Base-by-base conservation (phyloP, 495 filamentous ascomycete genomes). In the Ramalina peruviana region DNA sequence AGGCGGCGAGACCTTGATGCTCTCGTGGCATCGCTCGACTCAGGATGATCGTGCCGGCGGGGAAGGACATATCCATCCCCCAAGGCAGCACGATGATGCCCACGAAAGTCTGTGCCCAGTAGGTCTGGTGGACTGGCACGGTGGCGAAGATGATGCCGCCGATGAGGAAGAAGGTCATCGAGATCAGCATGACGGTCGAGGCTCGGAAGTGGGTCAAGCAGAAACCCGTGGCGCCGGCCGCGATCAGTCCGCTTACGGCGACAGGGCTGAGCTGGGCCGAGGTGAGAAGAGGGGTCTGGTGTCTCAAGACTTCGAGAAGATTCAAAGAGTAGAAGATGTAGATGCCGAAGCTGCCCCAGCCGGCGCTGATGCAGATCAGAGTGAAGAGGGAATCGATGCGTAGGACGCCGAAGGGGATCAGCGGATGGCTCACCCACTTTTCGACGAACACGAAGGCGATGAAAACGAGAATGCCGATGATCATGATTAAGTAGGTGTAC, bases 41-140 rank as follows among this genome's bases (percentile, higher is more conserved):
- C 53, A 64, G 50, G 17, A 50, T 48, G 7, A 50, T 59, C 38
- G 60, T 60, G 25, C 57, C 59, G 0, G 65, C 62, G 6, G 63
- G 62, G 11, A 68, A 65, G 26, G 54, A 59, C 56, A 72, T 70
- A 50, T 71, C 71, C 74, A 79, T 78, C 26, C 74, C 75, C 66
- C 69, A 75, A 3, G 72, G 67, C 30, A 66, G 73, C 23, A 79
- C 53, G 0, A 79, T 1, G 3, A 59, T 60, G 10, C 67, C 60
- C 5, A 78, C 55, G 46, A 80, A 79, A 0, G 64, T 61, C 21
- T 69, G 57, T 11, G 59, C 61, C 70, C 71, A 73, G 46, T 72
- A 73, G 13, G 45, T 68, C 47, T 72, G 67, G 16, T 60, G 51
- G 0, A 68, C 57, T 0, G 69, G 68, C 5, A 57, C 51, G 4